phyloP scores from a whole-genome alignment of 441 rosid genomes.

The Jatropha multifida region DNA sequence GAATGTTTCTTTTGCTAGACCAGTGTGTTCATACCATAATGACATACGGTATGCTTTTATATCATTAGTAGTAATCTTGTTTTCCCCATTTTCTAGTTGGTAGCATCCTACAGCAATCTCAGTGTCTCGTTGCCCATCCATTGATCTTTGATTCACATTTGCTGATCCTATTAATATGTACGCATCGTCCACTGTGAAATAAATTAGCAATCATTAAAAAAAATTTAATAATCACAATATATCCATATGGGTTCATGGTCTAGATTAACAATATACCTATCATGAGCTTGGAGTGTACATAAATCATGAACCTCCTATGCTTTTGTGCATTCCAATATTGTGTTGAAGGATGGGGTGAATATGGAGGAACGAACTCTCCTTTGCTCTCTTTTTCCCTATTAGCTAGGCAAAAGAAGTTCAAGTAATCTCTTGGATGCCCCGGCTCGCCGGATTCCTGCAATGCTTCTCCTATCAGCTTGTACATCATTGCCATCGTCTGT shows the following conservation, averaged over 20 bases:
- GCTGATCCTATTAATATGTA: slow-evolving; percentile 78
- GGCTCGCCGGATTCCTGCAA: slow-evolving; percentile 45
- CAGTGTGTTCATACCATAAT: slow-evolving; percentile 74
- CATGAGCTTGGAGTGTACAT: slow-evolving; percentile 95
- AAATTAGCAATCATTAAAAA: not conserved
- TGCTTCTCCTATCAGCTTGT: slow-evolving; percentile 65
- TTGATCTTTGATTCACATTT: slow-evolving; percentile 84
- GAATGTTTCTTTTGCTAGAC: slow-evolving; percentile 37
- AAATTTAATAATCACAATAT: no score
- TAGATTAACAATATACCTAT: slow-evolving; percentile 46
- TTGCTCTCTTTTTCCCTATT: slow-evolving; percentile 65
- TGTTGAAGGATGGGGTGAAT: slow-evolving; percentile 52
- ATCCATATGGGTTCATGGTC: no score
- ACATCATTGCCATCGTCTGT: slow-evolving; percentile 83
- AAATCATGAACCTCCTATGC: slow-evolving; percentile 84
- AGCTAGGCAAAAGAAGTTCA: slow-evolving; percentile 87
- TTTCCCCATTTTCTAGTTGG: slow-evolving; percentile 34
- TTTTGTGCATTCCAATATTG: slow-evolving; percentile 81
- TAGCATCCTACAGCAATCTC: slow-evolving; percentile 86
- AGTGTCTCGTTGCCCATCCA: slow-evolving; percentile 85
- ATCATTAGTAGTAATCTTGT: slow-evolving; percentile 19
- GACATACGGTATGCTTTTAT: slow-evolving; percentile 61
- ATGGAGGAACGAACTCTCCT: slow-evolving; percentile 52
- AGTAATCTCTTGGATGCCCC: slow-evolving; percentile 70
- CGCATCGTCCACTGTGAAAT: slow-evolving; percentile 59